Conservation (phyloP, 1,139 yeast genomes). For the Debaryomyces subglobosus region DNA sequence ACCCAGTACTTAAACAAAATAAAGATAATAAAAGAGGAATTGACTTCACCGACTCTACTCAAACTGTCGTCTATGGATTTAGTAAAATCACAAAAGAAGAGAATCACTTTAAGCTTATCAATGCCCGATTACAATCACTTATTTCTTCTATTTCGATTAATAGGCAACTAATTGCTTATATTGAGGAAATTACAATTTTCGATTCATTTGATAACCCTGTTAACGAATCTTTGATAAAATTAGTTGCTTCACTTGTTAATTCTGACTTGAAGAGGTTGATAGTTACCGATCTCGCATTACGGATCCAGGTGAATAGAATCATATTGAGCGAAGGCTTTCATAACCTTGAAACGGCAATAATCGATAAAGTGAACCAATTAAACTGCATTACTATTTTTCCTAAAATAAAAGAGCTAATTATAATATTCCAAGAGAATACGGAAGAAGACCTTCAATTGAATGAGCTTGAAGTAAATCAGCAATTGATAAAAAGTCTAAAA, state of each 20-base stretch:
- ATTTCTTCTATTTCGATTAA: constrained; percentile 32
- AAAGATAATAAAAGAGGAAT: constrained; percentile 7
- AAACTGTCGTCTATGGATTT: constrained; percentile 13
- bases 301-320: constrained; percentile 10
- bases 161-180: constrained; percentile 24
- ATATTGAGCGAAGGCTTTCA: background rate
- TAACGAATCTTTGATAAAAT: background rate
- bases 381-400: background rate
- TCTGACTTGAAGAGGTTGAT: constrained; percentile 16
- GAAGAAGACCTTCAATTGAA: background rate
- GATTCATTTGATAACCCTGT: constrained; percentile 15
- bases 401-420: constrained; percentile 13
- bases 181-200: constrained; percentile 27
- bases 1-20: constrained; percentile 23
- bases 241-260: constrained; percentile 6
- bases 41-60: constrained; percentile 12
- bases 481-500: background rate
- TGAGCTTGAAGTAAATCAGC: background rate
- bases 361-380: constrained; percentile 3
- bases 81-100: constrained; percentile 15
- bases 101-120: constrained; percentile 27
- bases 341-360: constrained; percentile 7
- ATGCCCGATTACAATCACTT: constrained; percentile 33
- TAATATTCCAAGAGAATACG: background rate
- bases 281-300: constrained; percentile 18